Evolutionary conservation across 305 asterid genomes (phyloP).

Genomic region (Andrographis paniculata): DNA sequence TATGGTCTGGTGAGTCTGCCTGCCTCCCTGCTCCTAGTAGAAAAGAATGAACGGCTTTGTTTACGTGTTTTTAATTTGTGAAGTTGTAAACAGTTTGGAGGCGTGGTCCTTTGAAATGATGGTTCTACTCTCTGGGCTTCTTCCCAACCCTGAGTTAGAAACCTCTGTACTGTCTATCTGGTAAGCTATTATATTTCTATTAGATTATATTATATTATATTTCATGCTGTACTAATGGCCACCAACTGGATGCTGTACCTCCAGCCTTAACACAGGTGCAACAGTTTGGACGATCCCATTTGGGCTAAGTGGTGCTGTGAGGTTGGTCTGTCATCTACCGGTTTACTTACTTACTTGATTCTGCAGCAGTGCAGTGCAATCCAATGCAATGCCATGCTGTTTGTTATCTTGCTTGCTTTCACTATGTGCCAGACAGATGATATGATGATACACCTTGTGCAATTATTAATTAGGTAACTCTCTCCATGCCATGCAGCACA

Average conservation of each 20-base stretch:
- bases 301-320: slow-evolving; percentile 74
- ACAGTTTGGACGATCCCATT: slow-evolving; percentile 83
- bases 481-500: slow-evolving; percentile 36
- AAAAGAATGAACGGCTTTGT: no score
- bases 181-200: slow-evolving; percentile 21
- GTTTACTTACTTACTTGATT: not conserved
- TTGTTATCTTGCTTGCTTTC: no score
- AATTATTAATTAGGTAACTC: no score
- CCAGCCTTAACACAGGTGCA: slow-evolving; percentile 64
- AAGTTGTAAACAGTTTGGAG: slow-evolving; percentile 47
- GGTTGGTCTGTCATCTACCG: slow-evolving; percentile 36
- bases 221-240: not conserved
- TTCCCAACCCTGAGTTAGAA: slow-evolving; percentile 73
- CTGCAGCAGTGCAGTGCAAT: no score
- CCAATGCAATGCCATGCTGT: no score
- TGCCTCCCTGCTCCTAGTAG: not conserved
- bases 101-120: slow-evolving; percentile 83
- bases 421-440: no score
- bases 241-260: slow-evolving; percentile 10
- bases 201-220: no score
- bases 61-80: not conserved
- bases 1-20: slow-evolving; percentile 58
- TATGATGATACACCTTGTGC: no score
- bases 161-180: slow-evolving; percentile 80
- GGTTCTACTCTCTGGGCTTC: slow-evolving; percentile 87